Evolutionary conservation across 75 land plant species (phyloP), one percentile per base, ranked within the genome.

Genomic region (Cryptomeria japonica): DNA sequence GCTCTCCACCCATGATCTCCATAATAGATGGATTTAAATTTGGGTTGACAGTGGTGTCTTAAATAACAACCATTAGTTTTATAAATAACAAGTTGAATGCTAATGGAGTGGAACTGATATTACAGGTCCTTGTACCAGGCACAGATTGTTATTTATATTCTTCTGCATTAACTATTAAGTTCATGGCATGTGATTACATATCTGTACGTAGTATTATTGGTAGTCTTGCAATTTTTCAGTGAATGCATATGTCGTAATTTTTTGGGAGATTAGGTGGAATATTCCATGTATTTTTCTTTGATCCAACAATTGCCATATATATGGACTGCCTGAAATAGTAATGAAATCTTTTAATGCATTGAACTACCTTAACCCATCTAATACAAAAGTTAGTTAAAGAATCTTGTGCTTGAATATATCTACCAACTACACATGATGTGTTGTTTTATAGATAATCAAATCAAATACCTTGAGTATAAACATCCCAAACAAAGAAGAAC

Each of bases 401-500:
- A 75, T 3, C 37, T 75, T 75, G 28, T 28, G 31, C 4, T 82
- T 82, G 15, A 82, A 64, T 28, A 25, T 82, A 11, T 82, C 11
- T 46, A 46, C 11, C 83, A 44, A 41, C 83, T 42, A 80, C 84
- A 82, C 32, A 41, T 9, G 51, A 44, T n/a, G 5, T 46, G 84
- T 39, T 46, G 46, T 82, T 82, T 44, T n/a, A 46, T 44, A n/a
- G n/a, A 46, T 82, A 82, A 46, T n/a, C 47, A 46, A 49, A 82
- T 82, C 14, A 41, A 88, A 53, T 89, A 97, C 99, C 97, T 92
- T 95, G 79, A 98, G 85, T 85, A 93, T 91, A 89, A 98, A 98
- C 93, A 98, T 99, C 36, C 99, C 99, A 88, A 98, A 97, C 90
- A 98, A 87, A 85, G 99, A 94, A 73, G 98, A 93, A 15, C 91